These are phyloP conservation scores for Pseudogymnoascus sp. DNA, from an alignment of 2,329 filamentous ascomycete species.

Conservation along the genomic window DNA sequence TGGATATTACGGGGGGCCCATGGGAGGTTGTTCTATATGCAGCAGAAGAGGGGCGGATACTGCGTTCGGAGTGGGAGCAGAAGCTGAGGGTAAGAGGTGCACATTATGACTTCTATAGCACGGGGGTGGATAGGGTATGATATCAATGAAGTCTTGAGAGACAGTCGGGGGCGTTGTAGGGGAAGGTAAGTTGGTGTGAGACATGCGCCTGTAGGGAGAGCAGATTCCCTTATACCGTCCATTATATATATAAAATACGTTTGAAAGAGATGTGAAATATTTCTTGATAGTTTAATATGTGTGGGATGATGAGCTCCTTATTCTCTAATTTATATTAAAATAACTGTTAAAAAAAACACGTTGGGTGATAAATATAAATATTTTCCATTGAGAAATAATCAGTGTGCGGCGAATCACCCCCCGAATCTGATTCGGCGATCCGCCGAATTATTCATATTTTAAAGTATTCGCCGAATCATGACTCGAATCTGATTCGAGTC, in stretches of 20 bases:
- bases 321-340: background rate
- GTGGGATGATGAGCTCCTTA: background rate
- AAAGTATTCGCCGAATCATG: no score
- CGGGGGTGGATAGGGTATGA: background rate
- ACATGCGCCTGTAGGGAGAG: background rate
- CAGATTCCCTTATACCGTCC: background rate
- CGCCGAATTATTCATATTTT: no score
- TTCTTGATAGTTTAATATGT: background rate
- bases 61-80: background rate
- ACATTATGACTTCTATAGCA: background rate
- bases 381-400: background rate
- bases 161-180: background rate
- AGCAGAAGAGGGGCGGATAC: background rate
- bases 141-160: background rate
- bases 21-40: background rate
- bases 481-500: no score
- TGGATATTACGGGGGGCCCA: background rate
- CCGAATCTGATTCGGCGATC: no score
- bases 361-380: no score
- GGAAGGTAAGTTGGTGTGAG: background rate
- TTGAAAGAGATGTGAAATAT: background rate
- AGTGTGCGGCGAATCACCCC: no score
- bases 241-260: background rate
- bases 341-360: background rate
- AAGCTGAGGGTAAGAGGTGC: background rate